phyloP scores from a whole-genome alignment of 192 early-diverging fungal genomes.

The Fimicolochytrium jonesii region DNA sequence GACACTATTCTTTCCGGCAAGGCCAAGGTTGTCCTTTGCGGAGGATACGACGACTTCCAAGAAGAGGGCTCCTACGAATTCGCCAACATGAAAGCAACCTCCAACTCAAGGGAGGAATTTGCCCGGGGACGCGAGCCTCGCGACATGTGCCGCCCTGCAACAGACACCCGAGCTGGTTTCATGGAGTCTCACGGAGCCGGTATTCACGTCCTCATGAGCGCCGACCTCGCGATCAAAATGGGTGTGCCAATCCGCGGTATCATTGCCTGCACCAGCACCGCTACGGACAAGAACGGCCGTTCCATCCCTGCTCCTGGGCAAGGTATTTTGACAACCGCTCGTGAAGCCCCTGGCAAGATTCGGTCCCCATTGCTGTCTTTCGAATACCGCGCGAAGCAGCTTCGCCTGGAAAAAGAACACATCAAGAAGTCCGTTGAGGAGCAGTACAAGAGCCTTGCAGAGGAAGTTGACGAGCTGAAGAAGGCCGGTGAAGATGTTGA shows the following conservation, averaged over 20 bases:
- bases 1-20: slow-evolving; percentile 87
- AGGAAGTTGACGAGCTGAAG: slow-evolving; percentile 61
- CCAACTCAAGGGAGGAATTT: slow-evolving; percentile 77
- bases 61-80: slow-evolving; percentile 94
- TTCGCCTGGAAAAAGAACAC: slow-evolving; percentile 67
- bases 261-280: slow-evolving; percentile 80
- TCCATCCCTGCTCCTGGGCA: slow-evolving; percentile 93
- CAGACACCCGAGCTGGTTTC: slow-evolving; percentile 85
- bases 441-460: slow-evolving; percentile 65
- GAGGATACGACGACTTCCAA: slow-evolving; percentile 90
- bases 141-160: slow-evolving; percentile 89
- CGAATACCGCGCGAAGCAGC: slow-evolving; percentile 76
- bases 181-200: slow-evolving; percentile 90
- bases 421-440: slow-evolving; percentile 75
- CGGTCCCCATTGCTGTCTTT: slow-evolving; percentile 67
- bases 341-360: slow-evolving; percentile 56
- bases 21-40: slow-evolving; percentile 89
- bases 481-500: slow-evolving; percentile 35
- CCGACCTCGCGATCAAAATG: slow-evolving; percentile 81
- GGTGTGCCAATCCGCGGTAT: slow-evolving; percentile 92
- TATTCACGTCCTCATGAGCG: slow-evolving; percentile 87
- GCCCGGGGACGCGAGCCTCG: slow-evolving; percentile 77
- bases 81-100: slow-evolving; percentile 94
- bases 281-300: slow-evolving; percentile 91
- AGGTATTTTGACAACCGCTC: slow-evolving; percentile 87